Conservation (phyloP, 805 yeast genomes). For the Wickerhamomyces subpelliculosus region DNA sequence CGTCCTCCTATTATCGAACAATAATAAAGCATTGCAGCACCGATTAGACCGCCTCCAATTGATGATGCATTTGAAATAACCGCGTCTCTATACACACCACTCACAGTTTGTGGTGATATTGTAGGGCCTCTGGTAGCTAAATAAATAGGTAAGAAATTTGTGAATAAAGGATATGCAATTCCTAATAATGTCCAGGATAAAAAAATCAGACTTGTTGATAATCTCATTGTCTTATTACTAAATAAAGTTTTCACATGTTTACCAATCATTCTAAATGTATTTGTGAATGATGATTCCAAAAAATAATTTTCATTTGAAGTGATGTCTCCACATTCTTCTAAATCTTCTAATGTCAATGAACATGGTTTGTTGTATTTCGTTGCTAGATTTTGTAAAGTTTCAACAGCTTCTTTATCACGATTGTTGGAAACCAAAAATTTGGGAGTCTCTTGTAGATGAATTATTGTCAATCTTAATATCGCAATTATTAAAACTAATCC, state of each 20-base stretch:
- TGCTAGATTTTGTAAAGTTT: slow-evolving; percentile 37
- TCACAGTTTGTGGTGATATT: slow-evolving; percentile 30
- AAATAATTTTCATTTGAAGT: slow-evolving; percentile 20
- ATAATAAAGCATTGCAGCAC: slow-evolving; percentile 30
- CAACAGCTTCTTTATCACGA: slow-evolving; percentile 40
- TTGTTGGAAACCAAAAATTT: slow-evolving; percentile 43
- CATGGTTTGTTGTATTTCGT: slow-evolving; percentile 33
- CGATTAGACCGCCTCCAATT: slow-evolving; percentile 42
- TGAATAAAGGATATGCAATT: slow-evolving; percentile 43
- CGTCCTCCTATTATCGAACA: slow-evolving; percentile 38
- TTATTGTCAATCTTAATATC: slow-evolving; percentile 38
- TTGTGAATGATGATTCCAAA: slow-evolving; percentile 20
- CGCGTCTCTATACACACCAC: slow-evolving; percentile 39
- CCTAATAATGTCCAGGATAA: slow-evolving; percentile 48
- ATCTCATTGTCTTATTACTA: slow-evolving; percentile 30
- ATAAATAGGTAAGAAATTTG: slow-evolving; percentile 44
- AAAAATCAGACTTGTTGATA: slow-evolving; percentile 34
- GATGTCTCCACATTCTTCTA: slow-evolving; percentile 37
- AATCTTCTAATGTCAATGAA: slow-evolving; percentile 38
- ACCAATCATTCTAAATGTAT: slow-evolving; percentile 23
- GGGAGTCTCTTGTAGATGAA: slow-evolving; percentile 44
- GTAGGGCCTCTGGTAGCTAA: slow-evolving; percentile 41
- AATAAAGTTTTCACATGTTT: slow-evolving; percentile 37
- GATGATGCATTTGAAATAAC: slow-evolving; percentile 38
- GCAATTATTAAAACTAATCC: slow-evolving; percentile 40